Base-by-base conservation (phyloP, 352 stramenopile species). In the Phytophthora megakarya region DNA sequence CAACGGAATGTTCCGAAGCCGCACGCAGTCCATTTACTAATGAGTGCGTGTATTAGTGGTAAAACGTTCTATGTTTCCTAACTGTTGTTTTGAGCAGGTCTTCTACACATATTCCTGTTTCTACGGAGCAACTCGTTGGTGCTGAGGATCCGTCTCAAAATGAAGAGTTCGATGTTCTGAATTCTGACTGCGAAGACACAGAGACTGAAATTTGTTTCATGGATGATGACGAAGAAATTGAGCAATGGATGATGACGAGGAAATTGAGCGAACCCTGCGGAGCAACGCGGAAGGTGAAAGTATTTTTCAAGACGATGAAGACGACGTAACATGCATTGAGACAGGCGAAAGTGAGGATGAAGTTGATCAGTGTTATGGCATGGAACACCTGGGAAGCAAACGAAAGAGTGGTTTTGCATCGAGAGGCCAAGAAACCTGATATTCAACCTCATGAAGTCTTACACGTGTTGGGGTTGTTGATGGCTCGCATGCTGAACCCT, bases 111-210 rank as follows among this genome's bases (percentile, higher is more conserved):
- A 32, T n/a, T n/a, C n/a, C n/a, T n/a, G n/a, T n/a, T n/a, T n/a
- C n/a, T n/a, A n/a, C n/a, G 9, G 26, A 32, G 26, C 26, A 32
- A 32, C 5, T 10, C 5, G 9, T 32, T n/a, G n/a, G n/a, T n/a
- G n/a, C n/a, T n/a, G n/a, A n/a, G n/a, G n/a, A n/a, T n/a, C 21
- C n/a, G 37, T 40, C 38, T n/a, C n/a, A n/a, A n/a, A n/a, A 60
- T 50, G 25, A 35, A 43, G 44, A n/a, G 5, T 56, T 26, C 11
- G 55, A 57, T 4, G n/a, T 45, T 1, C 26, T 64, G 0, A n/a
- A 57, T 25, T 56, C 56, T 23, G 56, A 64, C 22, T 64, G 56
- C 26, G 45, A 64, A 2, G 45, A 46, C 3, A 39, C 45, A 3
- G 56, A 51, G 28, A 30, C 44, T 5, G 45, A 64, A 26, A 40